Evolutionary conservation across 257 asterid genomes (phyloP).

Genomic region (Anisodus acutangulus): DNA sequence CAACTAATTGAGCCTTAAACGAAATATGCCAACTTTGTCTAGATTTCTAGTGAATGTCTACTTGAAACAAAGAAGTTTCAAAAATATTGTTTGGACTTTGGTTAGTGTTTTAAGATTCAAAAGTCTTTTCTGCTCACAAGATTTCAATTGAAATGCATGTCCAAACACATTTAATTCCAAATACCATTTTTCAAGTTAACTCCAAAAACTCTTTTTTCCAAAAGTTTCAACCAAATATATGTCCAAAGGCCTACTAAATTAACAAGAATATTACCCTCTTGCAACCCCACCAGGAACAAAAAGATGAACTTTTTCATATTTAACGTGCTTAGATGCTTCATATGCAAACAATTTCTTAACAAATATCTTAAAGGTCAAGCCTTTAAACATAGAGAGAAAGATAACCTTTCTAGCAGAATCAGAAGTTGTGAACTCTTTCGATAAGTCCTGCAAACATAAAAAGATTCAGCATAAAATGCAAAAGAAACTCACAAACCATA

Average conservation of each 20-base stretch:
- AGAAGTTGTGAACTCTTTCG: constrained; percentile 63
- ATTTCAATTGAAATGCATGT: no score
- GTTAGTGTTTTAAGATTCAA: no score
- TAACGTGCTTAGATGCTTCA: not conserved
- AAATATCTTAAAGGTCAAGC: not conserved
- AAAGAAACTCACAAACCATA: not conserved
- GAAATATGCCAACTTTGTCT: not conserved
- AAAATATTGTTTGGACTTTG: not conserved
- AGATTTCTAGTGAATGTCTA: not conserved
- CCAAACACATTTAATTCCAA: no score
- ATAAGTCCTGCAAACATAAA: constrained; percentile 58
- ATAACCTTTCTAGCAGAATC: constrained; percentile 74
- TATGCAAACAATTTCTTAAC: not conserved
- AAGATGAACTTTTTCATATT: not conserved
- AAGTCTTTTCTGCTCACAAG: no score
- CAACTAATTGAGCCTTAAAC: not conserved
- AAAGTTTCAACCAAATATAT: no score
- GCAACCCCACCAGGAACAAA: not conserved
- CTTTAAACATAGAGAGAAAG: not conserved
- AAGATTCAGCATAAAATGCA: not conserved
- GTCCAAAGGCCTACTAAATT: no score
- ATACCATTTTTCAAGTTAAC: no score
- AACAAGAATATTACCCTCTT: not conserved
- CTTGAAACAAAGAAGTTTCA: no score
- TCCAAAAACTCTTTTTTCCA: no score